Base-by-base conservation (phyloP, 495 filamentous ascomycete species). In the Trichoderma virens region DNA sequence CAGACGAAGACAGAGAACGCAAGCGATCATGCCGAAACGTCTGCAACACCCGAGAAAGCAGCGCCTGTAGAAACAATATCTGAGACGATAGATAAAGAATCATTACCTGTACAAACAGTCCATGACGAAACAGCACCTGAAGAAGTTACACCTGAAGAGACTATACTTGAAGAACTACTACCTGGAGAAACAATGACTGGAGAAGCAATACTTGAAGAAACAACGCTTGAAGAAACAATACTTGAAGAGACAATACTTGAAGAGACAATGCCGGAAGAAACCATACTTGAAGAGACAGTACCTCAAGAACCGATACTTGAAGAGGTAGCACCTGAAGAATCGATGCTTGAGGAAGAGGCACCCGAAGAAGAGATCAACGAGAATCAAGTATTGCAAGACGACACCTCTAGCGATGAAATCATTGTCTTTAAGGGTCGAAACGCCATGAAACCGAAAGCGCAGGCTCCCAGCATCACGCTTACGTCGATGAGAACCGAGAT, bases 361-460 rank as follows among this genome's bases (percentile, higher is more conserved):
- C 6, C 6, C 54, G 23, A 18, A 30, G 39, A 64, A 27, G 23
- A 18, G 3, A 61, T 25, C 18, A 23, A 63, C 14, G 34, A 54
- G 14, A 8, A 51, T 20, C 35, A 16, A 11, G 38, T 54, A 27
- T 5, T 13, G 39, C 11, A 32, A 2, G 45, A 61, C 28, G 65
- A 34, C 18, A 65, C 38, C 6, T 82, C 82, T 8, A 84, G 82
- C 67, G 84, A 86, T 18, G 88, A 91, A 62, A 72, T 88, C n/a
- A 83, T 91, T 56, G 65, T 90, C 8, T 91, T 90, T 70, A 73
- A 72, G 60, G 87, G 87, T 32, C 76, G 87, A 56, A 73, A 77
- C 23, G 39, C 54, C 11, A 64, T 62, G 14, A 18, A 51, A 35
- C n/a, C 35, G 14, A 62, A 63, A 27, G 13, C 41, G 16, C 34